Evolutionary conservation across 495 filamentous ascomycete species (phyloP), one percentile per base, ranked within the genome.

Genomic region (Extremus antarcticus): DNA sequence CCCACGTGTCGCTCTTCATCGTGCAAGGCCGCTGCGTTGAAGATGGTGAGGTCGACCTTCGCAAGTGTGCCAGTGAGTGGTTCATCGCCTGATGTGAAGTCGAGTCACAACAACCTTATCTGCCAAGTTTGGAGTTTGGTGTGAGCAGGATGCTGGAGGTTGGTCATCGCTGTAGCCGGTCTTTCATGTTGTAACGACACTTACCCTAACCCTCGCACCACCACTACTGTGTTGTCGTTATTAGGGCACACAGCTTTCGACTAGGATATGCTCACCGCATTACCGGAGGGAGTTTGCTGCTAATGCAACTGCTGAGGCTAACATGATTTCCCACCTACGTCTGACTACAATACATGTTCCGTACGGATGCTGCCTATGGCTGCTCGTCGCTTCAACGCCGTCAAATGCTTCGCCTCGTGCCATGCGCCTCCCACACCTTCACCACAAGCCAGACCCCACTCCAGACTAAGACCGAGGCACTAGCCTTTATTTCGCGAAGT

Each of bases 401-500:
- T 13, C 29, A 35, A 35, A 35, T 35, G 29, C 29, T 35, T 35
- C 29, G n/a, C n/a, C n/a, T n/a, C n/a, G n/a, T n/a, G n/a, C n/a
- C n/a, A n/a, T n/a, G n/a, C n/a, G n/a, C n/a, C 29, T 35, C 29
- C 29, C 13, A 35, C 29, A 4, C 29, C 29, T 35, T 13, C 29
- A 35, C 29, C 4, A 35, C 13, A 7, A n/a, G n/a, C n/a, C n/a
- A n/a, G n/a, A n/a, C n/a, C n/a, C n/a, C n/a, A n/a, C n/a, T n/a
- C n/a, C n/a, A n/a, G n/a, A n/a, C n/a, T n/a, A n/a, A n/a, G n/a
- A n/a, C n/a, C n/a, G n/a, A n/a, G n/a, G n/a, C n/a, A n/a, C n/a
- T n/a, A n/a, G n/a, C n/a, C 29, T 52, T 35, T 86, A 98, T 79
- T 98, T 98, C 38, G 92, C 92, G 73, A 97, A 98, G 74, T 98